phyloP scores from a whole-genome alignment of 768 basidiomycete genomes.

The Agaricus bisporus region DNA sequence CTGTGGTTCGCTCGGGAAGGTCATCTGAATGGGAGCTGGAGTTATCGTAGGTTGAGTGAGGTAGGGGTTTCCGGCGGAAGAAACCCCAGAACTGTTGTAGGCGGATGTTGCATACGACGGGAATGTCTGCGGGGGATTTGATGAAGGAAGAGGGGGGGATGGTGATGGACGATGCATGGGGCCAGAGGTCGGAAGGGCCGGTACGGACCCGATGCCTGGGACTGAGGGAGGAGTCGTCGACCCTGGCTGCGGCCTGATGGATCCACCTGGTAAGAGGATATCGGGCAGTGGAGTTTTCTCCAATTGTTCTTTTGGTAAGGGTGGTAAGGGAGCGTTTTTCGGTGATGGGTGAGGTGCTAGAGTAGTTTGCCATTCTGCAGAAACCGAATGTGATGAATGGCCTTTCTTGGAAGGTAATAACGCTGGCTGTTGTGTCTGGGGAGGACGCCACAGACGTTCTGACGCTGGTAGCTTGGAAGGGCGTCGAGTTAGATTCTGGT shows the following conservation, averaged over 20 bases:
- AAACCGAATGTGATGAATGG: conserved; percentile 4
- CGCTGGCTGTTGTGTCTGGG: conserved; percentile 12
- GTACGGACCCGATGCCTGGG: conserved; percentile 6
- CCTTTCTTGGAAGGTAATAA: conserved; percentile 14
- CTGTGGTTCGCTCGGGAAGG: background rate
- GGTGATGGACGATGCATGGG: conserved; percentile 12
- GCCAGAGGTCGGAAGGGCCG: conserved; percentile 11
- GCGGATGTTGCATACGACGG: background rate
- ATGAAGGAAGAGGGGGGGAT: conserved; percentile 9
- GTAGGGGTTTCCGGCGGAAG: conserved; percentile 15
- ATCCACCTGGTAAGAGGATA: conserved; percentile 14
- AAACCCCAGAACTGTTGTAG: background rate
- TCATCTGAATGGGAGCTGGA: conserved; percentile 13
- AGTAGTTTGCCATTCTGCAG: background rate
- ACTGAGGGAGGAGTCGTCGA: no score
- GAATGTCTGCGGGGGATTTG: conserved; percentile 4
- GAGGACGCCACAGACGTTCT: conserved; percentile 45
- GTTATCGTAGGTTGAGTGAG: conserved; percentile 8
- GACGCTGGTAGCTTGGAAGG: conserved; percentile 48
- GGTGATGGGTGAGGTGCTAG: conserved; percentile 10
- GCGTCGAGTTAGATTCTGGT: conserved; percentile 30
- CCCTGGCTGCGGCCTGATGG: conserved; percentile 24
- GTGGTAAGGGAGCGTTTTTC: conserved; percentile 30
- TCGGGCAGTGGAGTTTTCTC: background rate
- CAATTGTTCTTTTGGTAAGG: conserved; percentile 26